These are phyloP conservation scores for Aspergillus sp. DNA, from an alignment of 2,329 filamentous ascomycete species.

Conservation along the genomic window DNA sequence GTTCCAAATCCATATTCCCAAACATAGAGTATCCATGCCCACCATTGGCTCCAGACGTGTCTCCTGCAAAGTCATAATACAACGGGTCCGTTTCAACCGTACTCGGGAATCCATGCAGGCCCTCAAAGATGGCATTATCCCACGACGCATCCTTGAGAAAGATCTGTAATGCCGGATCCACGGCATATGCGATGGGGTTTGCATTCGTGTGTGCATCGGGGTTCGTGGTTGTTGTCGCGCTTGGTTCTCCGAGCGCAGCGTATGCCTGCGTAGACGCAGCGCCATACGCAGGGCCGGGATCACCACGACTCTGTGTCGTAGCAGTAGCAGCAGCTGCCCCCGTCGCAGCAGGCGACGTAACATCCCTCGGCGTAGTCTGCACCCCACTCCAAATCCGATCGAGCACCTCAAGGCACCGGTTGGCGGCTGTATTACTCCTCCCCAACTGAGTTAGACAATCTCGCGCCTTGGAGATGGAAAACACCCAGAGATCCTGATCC, in stretches of 20 bases:
- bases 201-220: neutral
- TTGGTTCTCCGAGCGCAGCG: no score
- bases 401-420: conserved; percentile 21
- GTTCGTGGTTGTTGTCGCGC: no score
- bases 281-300: neutral
- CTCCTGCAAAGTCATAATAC: conserved; percentile 6
- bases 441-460: conserved; percentile 20
- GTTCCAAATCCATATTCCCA: no score
- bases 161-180: conserved; percentile 26
- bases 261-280: neutral
- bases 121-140: conserved; percentile 23
- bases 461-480: conserved; percentile 17
- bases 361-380: neutral
- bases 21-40: no score
- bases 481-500: conserved; percentile 20
- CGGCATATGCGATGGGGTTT: neutral
- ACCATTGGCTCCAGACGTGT: no score
- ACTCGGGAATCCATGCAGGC: conserved; percentile 19
- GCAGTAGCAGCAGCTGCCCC: neutral
- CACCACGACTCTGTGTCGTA: no score
- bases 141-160: conserved; percentile 23
- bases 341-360: neutral
- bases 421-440: conserved; percentile 19
- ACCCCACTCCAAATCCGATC: conserved; percentile 16
- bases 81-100: conserved; percentile 18